These are phyloP conservation scores for Blastocystis sp. DNA, from an alignment of 352 stramenopile genomes.

Conservation along the genomic window DNA sequence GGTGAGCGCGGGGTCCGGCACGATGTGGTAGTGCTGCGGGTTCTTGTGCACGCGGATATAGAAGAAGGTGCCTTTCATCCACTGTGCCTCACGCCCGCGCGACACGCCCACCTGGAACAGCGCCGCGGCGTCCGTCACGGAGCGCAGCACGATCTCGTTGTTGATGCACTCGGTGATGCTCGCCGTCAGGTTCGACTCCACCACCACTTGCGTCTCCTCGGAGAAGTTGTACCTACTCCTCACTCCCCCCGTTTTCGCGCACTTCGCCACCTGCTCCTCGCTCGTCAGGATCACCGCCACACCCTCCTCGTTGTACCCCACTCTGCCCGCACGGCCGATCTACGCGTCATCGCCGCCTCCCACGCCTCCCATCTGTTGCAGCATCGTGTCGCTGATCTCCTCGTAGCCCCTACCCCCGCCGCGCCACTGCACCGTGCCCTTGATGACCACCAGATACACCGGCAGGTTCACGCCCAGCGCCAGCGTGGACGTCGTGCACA, in stretches of 20 bases:
- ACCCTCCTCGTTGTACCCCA: conserved; percentile 87
- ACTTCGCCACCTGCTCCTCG: conserved; percentile 25
- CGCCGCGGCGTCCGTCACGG: not conserved
- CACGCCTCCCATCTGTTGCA: conserved; percentile 86
- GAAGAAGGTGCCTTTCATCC: conserved; percentile 41
- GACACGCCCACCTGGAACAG: not conserved
- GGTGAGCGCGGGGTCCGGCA: not conserved
- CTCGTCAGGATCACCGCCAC: conserved; percentile 58
- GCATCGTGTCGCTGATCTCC: conserved; percentile 92
- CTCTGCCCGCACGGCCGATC: conserved; percentile 83
- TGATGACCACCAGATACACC: conserved; percentile 90
- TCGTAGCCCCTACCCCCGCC: conserved; percentile 87
- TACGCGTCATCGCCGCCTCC: not conserved
- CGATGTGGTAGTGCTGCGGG: conserved; percentile 38
- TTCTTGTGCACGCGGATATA: conserved; percentile 58
- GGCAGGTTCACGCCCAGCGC: conserved; percentile 81
- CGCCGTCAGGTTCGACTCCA: conserved; percentile 47
- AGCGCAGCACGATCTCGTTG: conserved; percentile 59
- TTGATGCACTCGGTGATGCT: conserved; percentile 53
- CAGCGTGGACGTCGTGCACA: conserved; percentile 83
- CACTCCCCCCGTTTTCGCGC: not conserved
- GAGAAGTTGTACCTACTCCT: not conserved
- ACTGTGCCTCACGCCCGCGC: not conserved
- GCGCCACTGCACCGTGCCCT: conserved; percentile 94
- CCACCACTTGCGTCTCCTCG: not conserved